Percentiles rank a stretch among this genome's conserved stretches.
Conservation (phyloP, 1,139 yeast genomes). For the Lodderomyces pseudojiufengensis region DNA sequence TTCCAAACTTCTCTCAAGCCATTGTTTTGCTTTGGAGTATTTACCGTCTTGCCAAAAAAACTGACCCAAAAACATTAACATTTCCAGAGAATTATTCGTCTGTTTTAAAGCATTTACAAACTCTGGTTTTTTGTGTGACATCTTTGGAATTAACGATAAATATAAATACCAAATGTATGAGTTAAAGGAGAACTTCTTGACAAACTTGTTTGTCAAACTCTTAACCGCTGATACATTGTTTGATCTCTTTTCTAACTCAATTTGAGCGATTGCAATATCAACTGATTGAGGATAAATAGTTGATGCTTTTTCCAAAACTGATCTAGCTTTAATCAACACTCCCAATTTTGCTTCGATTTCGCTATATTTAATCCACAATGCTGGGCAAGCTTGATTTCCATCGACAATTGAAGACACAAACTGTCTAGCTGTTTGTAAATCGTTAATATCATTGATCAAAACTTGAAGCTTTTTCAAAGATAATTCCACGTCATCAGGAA, state of each 20-base stretch:
- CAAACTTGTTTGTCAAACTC: constrained; percentile 55
- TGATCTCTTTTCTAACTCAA: constrained; percentile 53
- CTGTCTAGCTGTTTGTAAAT: constrained; percentile 43
- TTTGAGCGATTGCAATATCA: constrained; percentile 53
- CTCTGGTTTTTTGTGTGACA: constrained; percentile 57
- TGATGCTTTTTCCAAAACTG: constrained; percentile 68
- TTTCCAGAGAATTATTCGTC: constrained; percentile 57
- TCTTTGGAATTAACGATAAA: constrained; percentile 48
- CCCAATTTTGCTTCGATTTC: constrained; percentile 43
- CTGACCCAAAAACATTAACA: constrained; percentile 63
- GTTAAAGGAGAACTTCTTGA: constrained; percentile 57
- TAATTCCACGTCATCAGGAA: constrained; percentile 47
- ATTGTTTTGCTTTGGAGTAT: constrained; percentile 58
- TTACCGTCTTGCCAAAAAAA: constrained; percentile 71
- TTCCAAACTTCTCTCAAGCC: constrained; percentile 68
- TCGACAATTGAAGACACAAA: constrained; percentile 49
- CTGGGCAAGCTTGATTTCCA: constrained; percentile 37
- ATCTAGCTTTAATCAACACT: constrained; percentile 59
- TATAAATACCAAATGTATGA: constrained; percentile 63
- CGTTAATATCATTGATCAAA: constrained; percentile 24
- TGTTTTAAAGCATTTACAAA: constrained; percentile 70
- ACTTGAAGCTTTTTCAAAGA: constrained; percentile 62
- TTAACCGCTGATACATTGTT: constrained; percentile 53
- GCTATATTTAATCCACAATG: constrained; percentile 59
- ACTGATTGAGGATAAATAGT: constrained; percentile 49